phyloP scores from a whole-genome alignment of 2,329 filamentous ascomycete genomes.

The Coniochaeta sp. region DNA sequence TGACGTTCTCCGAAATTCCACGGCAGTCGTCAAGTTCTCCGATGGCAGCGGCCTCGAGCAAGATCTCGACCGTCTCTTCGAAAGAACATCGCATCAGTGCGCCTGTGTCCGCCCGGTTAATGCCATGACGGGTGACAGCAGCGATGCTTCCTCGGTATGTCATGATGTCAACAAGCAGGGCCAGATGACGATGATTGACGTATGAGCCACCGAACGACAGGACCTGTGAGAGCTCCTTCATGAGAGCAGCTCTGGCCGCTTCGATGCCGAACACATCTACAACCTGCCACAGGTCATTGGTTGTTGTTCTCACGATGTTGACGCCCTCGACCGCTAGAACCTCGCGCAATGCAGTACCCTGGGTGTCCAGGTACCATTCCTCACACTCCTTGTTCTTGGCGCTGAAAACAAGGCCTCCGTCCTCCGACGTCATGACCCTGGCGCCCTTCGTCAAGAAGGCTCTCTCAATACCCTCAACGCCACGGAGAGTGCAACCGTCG shows the following conservation, averaged over 20 bases:
- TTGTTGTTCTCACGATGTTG: conserved; percentile 77
- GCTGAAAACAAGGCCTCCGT: conserved; percentile 67
- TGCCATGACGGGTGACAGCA: conserved; percentile 95
- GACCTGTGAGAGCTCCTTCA: conserved; percentile 85
- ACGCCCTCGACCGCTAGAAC: conserved; percentile 85
- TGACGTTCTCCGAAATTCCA: conserved; percentile 97
- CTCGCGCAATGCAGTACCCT: conserved; percentile 76
- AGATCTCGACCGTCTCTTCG: conserved; percentile 97
- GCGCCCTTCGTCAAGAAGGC: conserved; percentile 86
- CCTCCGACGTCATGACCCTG: conserved; percentile 56
- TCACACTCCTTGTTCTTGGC: conserved; percentile 71
- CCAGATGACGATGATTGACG: conserved; percentile 97
- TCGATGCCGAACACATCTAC: conserved; percentile 96
- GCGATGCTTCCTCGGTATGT: conserved; percentile 90
- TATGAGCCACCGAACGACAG: conserved; percentile 98
- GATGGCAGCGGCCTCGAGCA: conserved; percentile 88
- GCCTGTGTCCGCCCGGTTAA: conserved; percentile 96
- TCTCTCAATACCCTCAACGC: conserved; percentile 78
- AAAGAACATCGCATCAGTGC: conserved; percentile 99
- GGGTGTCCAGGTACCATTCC: conserved; percentile 95
- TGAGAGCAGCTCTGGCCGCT: conserved; percentile 77
- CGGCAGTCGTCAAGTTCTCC: conserved; percentile 97
- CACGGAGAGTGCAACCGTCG: conserved; percentile 83
- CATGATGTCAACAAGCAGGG: conserved; percentile 95
- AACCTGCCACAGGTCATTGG: conserved; percentile 92